Evolutionary conservation across 2,329 filamentous ascomycete genomes (phyloP).

Genomic region (Microdochium trichocladiopsis): DNA sequence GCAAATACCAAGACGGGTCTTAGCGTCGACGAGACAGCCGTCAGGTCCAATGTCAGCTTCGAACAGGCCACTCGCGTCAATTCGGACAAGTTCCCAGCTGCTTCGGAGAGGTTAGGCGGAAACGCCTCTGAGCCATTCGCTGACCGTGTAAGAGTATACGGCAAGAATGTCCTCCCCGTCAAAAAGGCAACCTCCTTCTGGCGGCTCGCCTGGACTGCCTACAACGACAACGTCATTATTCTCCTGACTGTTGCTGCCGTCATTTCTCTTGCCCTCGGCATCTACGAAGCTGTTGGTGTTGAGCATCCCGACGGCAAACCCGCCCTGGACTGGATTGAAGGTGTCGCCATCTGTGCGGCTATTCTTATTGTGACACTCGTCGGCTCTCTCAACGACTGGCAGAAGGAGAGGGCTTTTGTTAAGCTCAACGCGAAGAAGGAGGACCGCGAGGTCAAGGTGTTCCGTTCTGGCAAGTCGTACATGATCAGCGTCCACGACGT

Average conservation of each 20-base stretch:
- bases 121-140: constrained; percentile 16
- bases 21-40: constrained; percentile 56
- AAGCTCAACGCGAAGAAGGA: constrained; percentile 52
- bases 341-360: constrained; percentile 53
- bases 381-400: constrained; percentile 54
- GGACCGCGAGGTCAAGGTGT: constrained; percentile 53
- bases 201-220: constrained; percentile 59
- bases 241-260: constrained; percentile 61
- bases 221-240: constrained; percentile 69
- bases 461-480: constrained; percentile 55
- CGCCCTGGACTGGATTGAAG: constrained; percentile 54
- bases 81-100: constrained; percentile 10
- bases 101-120: neutral
- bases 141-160: constrained; percentile 54
- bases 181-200: constrained; percentile 54
- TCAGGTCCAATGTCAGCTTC: constrained; percentile 18
- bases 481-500: constrained; percentile 57
- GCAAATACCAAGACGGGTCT: constrained; percentile 57
- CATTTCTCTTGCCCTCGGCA: constrained; percentile 60
- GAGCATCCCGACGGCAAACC: constrained; percentile 30
- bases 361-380: constrained; percentile 55
- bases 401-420: constrained; percentile 55
- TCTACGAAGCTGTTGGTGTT: constrained; percentile 57
- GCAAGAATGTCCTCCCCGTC: constrained; percentile 51
- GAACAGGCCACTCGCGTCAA: constrained; percentile 17